phyloP scores from a whole-genome alignment of 768 basidiomycete genomes.

The Amanita fuliginea region DNA sequence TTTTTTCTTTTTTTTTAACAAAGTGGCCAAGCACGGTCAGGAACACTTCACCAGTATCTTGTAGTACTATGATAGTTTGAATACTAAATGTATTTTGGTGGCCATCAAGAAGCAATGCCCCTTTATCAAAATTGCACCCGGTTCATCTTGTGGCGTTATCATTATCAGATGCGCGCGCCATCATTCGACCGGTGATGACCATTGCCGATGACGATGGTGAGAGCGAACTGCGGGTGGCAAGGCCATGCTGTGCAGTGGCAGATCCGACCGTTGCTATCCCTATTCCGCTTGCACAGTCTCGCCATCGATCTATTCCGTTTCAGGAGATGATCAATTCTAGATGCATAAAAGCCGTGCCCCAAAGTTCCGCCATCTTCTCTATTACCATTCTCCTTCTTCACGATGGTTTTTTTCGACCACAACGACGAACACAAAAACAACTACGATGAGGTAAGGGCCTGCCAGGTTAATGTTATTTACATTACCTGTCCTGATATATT shows the following conservation, averaged over 20 bases:
- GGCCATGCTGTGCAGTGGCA: neutral
- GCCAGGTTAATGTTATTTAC: too few relatives aligned
- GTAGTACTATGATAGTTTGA: too few relatives aligned
- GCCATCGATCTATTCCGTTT: neutral
- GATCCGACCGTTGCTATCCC: neutral
- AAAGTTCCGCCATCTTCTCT: conserved; percentile 2
- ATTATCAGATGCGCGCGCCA: too few relatives aligned
- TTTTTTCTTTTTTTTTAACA: too few relatives aligned
- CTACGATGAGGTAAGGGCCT: conserved; percentile 32
- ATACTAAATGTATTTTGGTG: neutral
- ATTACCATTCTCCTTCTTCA: conserved; percentile 9
- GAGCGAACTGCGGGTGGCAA: too few relatives aligned
- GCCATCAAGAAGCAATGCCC: neutral
- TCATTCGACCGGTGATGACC: too few relatives aligned
- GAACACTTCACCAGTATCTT: too few relatives aligned
- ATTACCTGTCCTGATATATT: conserved; percentile 2
- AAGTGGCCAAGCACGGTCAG: too few relatives aligned
- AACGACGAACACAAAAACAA: conserved; percentile 30
- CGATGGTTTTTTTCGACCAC: conserved; percentile 33
- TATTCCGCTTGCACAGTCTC: too few relatives aligned
- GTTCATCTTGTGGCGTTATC: too few relatives aligned
- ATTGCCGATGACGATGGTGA: too few relatives aligned
- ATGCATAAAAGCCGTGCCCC: too few relatives aligned
- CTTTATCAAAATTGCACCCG: neutral
- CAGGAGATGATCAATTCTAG: neutral